phyloP scores from a whole-genome alignment of 257 asterid genomes.

The Forsythia suspensa region DNA sequence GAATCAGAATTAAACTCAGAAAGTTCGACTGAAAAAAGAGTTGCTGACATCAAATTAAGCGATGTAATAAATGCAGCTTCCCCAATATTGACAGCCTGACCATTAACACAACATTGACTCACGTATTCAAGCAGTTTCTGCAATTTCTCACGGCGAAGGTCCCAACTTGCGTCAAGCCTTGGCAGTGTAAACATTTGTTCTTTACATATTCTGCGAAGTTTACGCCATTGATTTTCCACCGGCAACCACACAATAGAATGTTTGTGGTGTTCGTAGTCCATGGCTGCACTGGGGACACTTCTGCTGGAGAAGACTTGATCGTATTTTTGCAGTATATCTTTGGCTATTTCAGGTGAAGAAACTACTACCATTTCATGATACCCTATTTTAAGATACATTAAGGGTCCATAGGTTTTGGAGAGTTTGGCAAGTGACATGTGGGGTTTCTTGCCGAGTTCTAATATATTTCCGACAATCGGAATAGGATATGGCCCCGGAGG shows the following conservation, averaged over 20 bases:
- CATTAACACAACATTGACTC: neutral
- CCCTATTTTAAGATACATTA: slow-evolving; percentile 26
- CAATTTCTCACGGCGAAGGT: slow-evolving; percentile 27
- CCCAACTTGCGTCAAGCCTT: slow-evolving; percentile 29
- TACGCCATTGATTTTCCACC: slow-evolving; percentile 7
- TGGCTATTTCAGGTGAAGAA: slow-evolving; percentile 11
- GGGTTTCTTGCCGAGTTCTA: slow-evolving; percentile 15
- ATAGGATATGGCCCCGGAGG: no score
- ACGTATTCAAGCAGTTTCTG: slow-evolving; percentile 16
- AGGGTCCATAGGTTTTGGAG: slow-evolving; percentile 31
- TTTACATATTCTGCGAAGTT: slow-evolving; percentile 26
- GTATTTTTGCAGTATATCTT: slow-evolving; percentile 15
- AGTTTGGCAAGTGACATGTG: slow-evolving; percentile 24
- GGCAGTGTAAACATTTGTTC: slow-evolving; percentile 19
- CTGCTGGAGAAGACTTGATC: slow-evolving; percentile 22
- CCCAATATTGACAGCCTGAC: slow-evolving; percentile 21
- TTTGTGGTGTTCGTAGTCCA: slow-evolving; percentile 16
- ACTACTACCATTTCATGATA: no score
- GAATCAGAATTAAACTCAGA: slow-evolving; percentile 16
- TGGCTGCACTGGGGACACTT: neutral
- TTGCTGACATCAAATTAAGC: slow-evolving; percentile 24
- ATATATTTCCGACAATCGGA: slow-evolving; percentile 24
- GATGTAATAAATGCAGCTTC: slow-evolving; percentile 25
- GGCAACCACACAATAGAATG: slow-evolving; percentile 25
- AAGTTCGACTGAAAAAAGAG: slow-evolving; percentile 25